Base-by-base conservation (phyloP, 805 yeast species). In the Lipomyces starkeyi region DNA sequence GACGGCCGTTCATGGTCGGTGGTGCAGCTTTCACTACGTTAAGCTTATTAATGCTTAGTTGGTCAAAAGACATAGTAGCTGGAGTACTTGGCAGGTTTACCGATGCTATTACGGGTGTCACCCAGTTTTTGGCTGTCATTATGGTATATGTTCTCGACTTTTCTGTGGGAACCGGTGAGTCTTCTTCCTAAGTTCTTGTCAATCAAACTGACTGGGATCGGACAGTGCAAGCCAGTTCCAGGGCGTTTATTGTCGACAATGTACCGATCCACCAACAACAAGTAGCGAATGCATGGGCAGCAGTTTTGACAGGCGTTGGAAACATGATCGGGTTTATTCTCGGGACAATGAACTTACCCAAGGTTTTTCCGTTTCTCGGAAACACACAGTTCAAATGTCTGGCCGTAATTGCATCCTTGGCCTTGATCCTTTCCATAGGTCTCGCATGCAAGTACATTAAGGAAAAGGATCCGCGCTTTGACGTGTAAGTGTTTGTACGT, bases 261-360 rank as follows among this genome's bases (percentile, higher is more conserved):
- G 86, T 86, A 7, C 85, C 88, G 4, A 80, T 86, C 0, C 76
- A 79, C 61, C 90, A 86, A 71, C 90, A 87, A 72, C 85, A 84
- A 64, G 73, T 78, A 4, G 88, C 89, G 9, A 87, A 87, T 74
- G 90, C 89, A 0, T 85, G 88, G 88, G 90, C 89, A 0, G 88
- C 90, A 1, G 78, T 88, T 60, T 81, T 87, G 86, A 85, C 86
- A 61, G 87, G 90, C 0, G 79, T 80, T 0, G 88, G 88, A 69
- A 87, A 87, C 68, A 85, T 87, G 13, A 71, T 84, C 27, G 89
- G 90, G 2, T 87, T 84, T 74, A 81, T 82, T 71, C 71, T 87
- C 49, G 88, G 88, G 2, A 78, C 87, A 0, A 69, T 84, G 40
- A 80, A 86, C 65, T 74, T 87, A 58, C 78, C 81, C 0, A 63